Conservation (phyloP, 148 eudicot species). For the Amaranthus palmeri region DNA sequence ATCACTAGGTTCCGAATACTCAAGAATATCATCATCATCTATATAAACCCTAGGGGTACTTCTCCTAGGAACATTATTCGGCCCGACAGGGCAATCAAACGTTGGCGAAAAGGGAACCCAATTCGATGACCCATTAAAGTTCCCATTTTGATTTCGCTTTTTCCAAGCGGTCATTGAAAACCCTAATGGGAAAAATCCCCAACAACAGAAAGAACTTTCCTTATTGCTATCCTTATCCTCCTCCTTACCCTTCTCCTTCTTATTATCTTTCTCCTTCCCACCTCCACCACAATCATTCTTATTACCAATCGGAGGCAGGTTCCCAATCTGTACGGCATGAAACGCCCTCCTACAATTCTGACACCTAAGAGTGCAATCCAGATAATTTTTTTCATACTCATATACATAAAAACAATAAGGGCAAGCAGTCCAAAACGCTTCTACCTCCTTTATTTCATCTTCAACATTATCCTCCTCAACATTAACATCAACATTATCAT, state of each 20-base stretch:
- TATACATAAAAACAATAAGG: slow-evolving; percentile 75
- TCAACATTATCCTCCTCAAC: slow-evolving; percentile 2
- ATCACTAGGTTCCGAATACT: slow-evolving; percentile 48
- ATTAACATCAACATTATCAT: slow-evolving; percentile 13
- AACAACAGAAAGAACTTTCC: slow-evolving; percentile 55
- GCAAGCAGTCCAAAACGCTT: slow-evolving; percentile 80
- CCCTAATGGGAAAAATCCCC: slow-evolving; percentile 88
- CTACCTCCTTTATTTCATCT: slow-evolving; percentile 13
- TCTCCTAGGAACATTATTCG: slow-evolving; percentile 13
- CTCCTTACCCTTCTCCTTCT: slow-evolving; percentile 16
- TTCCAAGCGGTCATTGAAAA: slow-evolving; percentile 57
- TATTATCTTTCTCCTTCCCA: slow-evolving; percentile 21
- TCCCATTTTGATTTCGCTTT: slow-evolving; percentile 31
- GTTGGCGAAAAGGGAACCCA: slow-evolving; percentile 86
- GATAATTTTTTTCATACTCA: slow-evolving; percentile 58
- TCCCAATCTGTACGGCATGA: slow-evolving; percentile 54
- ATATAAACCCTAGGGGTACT: slow-evolving; percentile 42
- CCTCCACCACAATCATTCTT: neutral
- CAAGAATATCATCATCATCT: slow-evolving; percentile 42
- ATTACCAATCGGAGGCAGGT: slow-evolving; percentile 45
- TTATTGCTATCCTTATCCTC: neutral
- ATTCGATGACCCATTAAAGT: slow-evolving; percentile 31
- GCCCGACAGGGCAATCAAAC: slow-evolving; percentile 42
- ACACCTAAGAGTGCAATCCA: slow-evolving; percentile 65
- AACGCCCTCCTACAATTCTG: slow-evolving; percentile 80